A percentile compares a stretch with the other conserved stretches of the same genome.
phyloP scores from a whole-genome alignment of 345 rosid species.

The Punica granatum region DNA sequence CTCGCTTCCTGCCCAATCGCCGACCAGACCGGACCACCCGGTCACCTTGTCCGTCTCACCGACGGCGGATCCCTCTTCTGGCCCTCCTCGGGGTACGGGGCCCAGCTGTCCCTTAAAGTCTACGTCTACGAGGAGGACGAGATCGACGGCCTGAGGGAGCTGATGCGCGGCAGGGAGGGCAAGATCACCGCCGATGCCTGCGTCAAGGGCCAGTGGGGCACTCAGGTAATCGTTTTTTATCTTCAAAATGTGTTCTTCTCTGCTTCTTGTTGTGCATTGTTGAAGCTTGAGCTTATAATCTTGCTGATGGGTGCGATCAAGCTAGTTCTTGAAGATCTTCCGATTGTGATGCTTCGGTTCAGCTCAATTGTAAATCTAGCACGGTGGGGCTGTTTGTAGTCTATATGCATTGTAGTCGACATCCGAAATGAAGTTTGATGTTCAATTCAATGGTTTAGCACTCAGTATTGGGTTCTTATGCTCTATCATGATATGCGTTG shows the following conservation, averaged over 20 bases:
- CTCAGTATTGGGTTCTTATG: not conserved
- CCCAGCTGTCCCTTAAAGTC: conserved; percentile 57
- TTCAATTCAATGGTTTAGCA: not conserved
- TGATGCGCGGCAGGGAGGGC: conserved; percentile 72
- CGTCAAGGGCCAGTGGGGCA: conserved; percentile 92
- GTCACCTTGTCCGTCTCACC: not conserved
- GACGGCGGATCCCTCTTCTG: conserved; percentile 31
- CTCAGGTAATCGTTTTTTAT: conserved; percentile 49
- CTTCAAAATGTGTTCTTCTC: not conserved
- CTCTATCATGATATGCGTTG: not conserved
- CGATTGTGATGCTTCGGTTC: not conserved
- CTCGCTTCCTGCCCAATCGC: conserved; percentile 29
- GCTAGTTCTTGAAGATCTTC: not conserved
- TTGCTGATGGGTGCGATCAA: no score
- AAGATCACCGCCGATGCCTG: conserved; percentile 46
- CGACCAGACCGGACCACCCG: conserved; percentile 11
- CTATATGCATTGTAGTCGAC: not conserved
- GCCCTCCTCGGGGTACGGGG: conserved; percentile 65
- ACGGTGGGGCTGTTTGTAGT: no score
- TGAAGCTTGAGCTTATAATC: not conserved
- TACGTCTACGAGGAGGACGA: conserved; percentile 85
- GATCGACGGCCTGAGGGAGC: conserved; percentile 61
- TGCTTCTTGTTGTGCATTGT: not conserved
- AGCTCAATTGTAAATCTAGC: not conserved
- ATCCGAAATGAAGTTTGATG: not conserved